Percentiles rank a stretch among this genome's conserved stretches.
Evolutionary conservation across 352 stramenopile genomes (phyloP).

Genomic region (Phytopythium sindhum): DNA sequence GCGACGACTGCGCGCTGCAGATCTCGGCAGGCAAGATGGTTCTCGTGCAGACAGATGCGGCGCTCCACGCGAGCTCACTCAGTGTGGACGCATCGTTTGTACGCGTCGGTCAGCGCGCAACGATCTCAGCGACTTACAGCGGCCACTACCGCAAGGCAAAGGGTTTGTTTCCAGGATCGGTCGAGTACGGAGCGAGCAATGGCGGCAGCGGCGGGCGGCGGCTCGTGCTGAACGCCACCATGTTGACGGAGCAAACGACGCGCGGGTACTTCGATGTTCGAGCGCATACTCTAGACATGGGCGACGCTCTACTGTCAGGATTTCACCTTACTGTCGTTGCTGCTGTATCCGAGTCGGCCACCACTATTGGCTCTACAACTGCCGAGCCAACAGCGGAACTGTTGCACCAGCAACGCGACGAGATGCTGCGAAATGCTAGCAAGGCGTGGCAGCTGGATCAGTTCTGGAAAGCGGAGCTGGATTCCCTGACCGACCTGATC

Average conservation of each 20-base stretch:
- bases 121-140: conserved; percentile 34
- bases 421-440: conserved; percentile 37
- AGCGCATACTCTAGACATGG: conserved; percentile 15
- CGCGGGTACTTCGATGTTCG: conserved; percentile 53
- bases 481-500: conserved; percentile 19
- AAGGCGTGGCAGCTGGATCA: conserved; percentile 46
- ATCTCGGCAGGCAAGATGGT: conserved; percentile 56
- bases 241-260: conserved; percentile 29
- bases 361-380: not conserved
- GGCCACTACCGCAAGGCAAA: conserved; percentile 18
- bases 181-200: conserved; percentile 46
- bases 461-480: conserved; percentile 36
- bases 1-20: conserved; percentile 54
- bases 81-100: conserved; percentile 63
- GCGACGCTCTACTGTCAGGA: not conserved
- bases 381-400: not conserved
- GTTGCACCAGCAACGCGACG: conserved; percentile 9
- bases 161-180: conserved; percentile 37
- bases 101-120: conserved; percentile 37
- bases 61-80: conserved; percentile 37
- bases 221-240: conserved; percentile 32
- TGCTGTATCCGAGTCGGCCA: not conserved
- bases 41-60: conserved; percentile 27
- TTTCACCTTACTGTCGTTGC: not conserved
- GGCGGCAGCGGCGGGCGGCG: conserved; percentile 48